Base-by-base conservation (phyloP, 352 stramenopile species). In the Elongisporangium anandrum region DNA sequence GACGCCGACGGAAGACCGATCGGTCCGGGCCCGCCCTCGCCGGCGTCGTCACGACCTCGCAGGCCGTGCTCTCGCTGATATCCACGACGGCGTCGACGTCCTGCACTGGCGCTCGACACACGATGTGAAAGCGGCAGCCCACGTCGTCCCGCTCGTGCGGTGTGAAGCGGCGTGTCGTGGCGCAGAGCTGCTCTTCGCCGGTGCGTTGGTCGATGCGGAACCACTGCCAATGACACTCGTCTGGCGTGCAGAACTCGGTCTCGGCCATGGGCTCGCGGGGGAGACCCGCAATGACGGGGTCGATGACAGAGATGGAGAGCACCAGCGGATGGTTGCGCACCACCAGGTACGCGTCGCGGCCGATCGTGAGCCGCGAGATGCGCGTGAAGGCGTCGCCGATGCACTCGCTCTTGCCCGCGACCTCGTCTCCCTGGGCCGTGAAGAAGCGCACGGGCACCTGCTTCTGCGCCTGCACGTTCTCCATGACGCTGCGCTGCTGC, bases 161-260 rank as follows among this genome's bases (percentile, higher is more conserved):
- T 0, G 68, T 74, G 12, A 85, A 88, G 17, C 79, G 60, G 41
- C 67, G 60, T 41, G 62, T 52, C 0, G 52, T 61, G 22, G 52
- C 48, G 17, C 71, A 68, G 1, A 76, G 54, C 21, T 64, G 9
- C 45, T 51, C 1, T 70, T 59, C 12, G 52, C 48, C 16, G 13
- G 19, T 19, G 57, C 56, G 50, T 15, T 55, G 17, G 3, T 61
- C 41, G 3, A 88, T 49, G 17, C 72, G 77, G 66, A 73, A 73
- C 84, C 84, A 94, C 10, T 55, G 57, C 84, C 84, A 94, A 2
- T 22, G 56, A 51, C 84, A 94, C 15, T 89, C 76, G 19, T 88
- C 73, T 0, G 71, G 65, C 16, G 55, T 57, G 53, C 80, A 92
- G 64, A 90, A 94, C 41, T 91, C 69, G 9, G 81, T 81, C 29